Conservation (phyloP, 1,284 basidiomycete genomes). For the Exobasidium cylindrosporum region DNA sequence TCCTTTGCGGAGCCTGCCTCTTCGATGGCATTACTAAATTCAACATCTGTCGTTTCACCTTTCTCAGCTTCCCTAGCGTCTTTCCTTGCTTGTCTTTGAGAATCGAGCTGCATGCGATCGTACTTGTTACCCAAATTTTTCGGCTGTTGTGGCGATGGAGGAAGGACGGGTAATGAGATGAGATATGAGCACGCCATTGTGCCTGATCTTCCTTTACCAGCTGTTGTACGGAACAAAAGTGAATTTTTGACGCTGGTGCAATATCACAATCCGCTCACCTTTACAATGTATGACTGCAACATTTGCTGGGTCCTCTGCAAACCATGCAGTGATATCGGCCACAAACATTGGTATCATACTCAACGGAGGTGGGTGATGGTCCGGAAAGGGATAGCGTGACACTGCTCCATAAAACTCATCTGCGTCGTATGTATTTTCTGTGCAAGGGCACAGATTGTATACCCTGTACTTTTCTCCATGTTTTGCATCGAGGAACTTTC, state of each 20-base stretch:
- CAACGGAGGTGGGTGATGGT: slow-evolving; percentile 72
- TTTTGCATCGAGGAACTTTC: slow-evolving; percentile 70
- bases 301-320: slow-evolving; percentile 67
- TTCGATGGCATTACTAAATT: too few relatives aligned
- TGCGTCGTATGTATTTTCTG: slow-evolving; percentile 42
- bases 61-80: neutral
- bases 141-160: slow-evolving; percentile 28
- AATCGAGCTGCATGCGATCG: neutral
- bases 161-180: slow-evolving; percentile 35
- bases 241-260: neutral
- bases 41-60: too few relatives aligned
- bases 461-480: slow-evolving; percentile 76
- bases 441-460: slow-evolving; percentile 66
- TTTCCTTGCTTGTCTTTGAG: neutral
- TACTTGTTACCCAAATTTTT: slow-evolving; percentile 18
- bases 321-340: slow-evolving; percentile 74
- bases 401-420: slow-evolving; percentile 62
- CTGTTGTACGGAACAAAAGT: slow-evolving; percentile 15
- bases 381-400: slow-evolving; percentile 81
- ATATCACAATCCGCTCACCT: slow-evolving; percentile 60
- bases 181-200: slow-evolving; percentile 46
- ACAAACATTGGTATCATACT: slow-evolving; percentile 72
- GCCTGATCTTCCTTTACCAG: slow-evolving; percentile 44
- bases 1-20: neutral
- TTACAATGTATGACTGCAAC: slow-evolving; percentile 86